Base-by-base conservation (phyloP, 768 basidiomycete genomes). In the Lyophyllum shimeji region DNA sequence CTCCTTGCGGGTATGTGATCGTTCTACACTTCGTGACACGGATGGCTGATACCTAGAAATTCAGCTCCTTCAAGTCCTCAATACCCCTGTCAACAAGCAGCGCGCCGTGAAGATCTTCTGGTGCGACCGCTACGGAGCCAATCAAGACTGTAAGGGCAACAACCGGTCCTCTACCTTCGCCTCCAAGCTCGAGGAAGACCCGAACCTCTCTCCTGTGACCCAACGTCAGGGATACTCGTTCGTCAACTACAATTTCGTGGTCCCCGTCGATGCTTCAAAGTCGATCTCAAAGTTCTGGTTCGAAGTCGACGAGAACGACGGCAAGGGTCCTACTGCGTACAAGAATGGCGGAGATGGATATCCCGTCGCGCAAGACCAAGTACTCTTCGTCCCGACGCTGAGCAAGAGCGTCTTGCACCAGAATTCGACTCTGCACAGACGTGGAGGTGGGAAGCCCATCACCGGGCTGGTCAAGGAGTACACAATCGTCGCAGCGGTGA, bases 281-380 rank as follows among this genome's bases (percentile, higher is more conserved):
- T 79, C 78, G n/a, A 71, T 82, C 50, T 71, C 76, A 29, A 76
- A 74, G 31, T 80, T 80, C 63, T 80, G 78, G 78, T 82, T 82
- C 62, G 67, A 71, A 24, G 74, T 80, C 7, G 71, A 80, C 56
- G 77, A 80, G 56, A 70, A 72, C 25, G 68, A 78, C 56, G 79
- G 78, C 11, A 74, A 69, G 37, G 63, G 65, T 0, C 53, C 70
- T 7, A 71, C 71, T 1, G 65, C 63, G 1, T 71, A 77, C 53
- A 69, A 77, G 34, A 80, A 80, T 55, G 72, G 68, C n/a, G 79
- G 80, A 1, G 60, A 57, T 21, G 70, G 71, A n/a, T 81, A 79
- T 60, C 58, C 65, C 13, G 58, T 79, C 15, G 65, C 67, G 37
- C 78, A 81, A 59, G 79, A 81, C 60, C 65, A 72, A 27, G 51